Base-by-base conservation (phyloP, 192 early-diverging fungal species). In the Entomortierella beljakovae region DNA sequence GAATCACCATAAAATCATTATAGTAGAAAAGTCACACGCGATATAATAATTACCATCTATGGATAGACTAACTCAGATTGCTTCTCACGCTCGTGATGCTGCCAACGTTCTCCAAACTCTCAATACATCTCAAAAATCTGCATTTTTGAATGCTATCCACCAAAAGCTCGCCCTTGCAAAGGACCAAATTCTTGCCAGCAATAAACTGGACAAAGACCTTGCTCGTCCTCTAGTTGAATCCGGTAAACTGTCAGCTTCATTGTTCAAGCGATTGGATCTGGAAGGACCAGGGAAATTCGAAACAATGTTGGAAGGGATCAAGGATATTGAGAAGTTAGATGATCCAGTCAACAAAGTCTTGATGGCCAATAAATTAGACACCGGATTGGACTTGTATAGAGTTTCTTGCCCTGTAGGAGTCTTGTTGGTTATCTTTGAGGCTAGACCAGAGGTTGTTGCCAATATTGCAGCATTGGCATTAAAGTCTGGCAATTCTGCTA, bases 371-470 rank as follows among this genome's bases (percentile, higher is more conserved):
- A 84, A 88, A 57, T 83, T 99, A 37, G 97, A 97, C 80, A 72
- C 87, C 25, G 93, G 87, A 42, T 88, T 99, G 54, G 92, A 96
- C 53, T 80, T 99, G 34, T 99, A 94, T 83, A 88, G 94, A 13
- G 94, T 99, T 7, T 90, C 90, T 0, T 94, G 92, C 55, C 97
- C 98, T 34, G 95, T 99, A 18, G 98, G 98, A 25, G 96, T 98
- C 18, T 86, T 97, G 32, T 84, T 99, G 82, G 95, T 97, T 49
- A 99, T 99, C 53, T 99, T 99, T 64, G 98, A 99, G 85, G 95
- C 98, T 20, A 90, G 98, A 25, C 98, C 98, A 29, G 98, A 99
- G 82, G 98, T 99, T 2, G 96, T 98, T 29, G 98, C 98, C 15
- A 97, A 99, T 66, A 98, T 99, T 66, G 93, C 96, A 1, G 91